Percentiles rank a stretch among this genome's conserved stretches.
These are phyloP conservation scores for Ajuga chamaepitys DNA, from an alignment of 257 asterid genomes.

Conservation along the genomic window DNA sequence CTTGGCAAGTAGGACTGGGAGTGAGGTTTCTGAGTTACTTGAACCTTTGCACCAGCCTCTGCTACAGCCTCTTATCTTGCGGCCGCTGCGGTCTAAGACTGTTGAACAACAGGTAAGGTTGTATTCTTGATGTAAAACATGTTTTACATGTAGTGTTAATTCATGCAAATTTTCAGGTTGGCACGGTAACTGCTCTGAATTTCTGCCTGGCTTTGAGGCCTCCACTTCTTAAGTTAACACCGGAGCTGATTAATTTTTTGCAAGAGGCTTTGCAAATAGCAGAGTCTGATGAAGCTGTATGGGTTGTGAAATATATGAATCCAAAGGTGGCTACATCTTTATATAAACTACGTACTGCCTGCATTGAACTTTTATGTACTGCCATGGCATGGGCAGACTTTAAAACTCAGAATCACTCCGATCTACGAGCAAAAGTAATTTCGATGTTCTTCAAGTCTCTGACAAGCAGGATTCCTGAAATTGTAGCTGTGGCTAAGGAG, in stretches of 20 bases:
- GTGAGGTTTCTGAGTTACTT: conserved; percentile 98
- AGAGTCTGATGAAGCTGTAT: conserved; percentile 86
- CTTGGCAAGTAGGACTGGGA: conserved; percentile 96
- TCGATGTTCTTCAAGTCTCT: conserved; percentile 97
- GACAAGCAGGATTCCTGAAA: conserved; percentile 85
- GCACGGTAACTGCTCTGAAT: conserved; percentile 92
- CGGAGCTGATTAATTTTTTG: conserved; percentile 81
- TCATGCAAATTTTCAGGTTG: conserved; percentile 58
- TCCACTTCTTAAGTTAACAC: conserved; percentile 92
- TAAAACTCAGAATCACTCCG: conserved; percentile 90
- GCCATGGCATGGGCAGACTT: conserved; percentile 99
- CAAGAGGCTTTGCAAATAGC: conserved; percentile 99
- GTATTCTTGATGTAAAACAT: conserved; percentile 11
- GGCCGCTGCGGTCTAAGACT: conserved; percentile 89
- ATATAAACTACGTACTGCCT: conserved; percentile 92
- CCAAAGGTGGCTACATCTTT: conserved; percentile 83
- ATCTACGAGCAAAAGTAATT: conserved; percentile 86
- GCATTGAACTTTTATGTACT: conserved; percentile 96
- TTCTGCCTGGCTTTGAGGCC: conserved; percentile 99
- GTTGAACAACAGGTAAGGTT: conserved; percentile 89
- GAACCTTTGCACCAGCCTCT: conserved; percentile 89
- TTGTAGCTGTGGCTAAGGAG: conserved; percentile 98
- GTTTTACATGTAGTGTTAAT: conserved; percentile 19
- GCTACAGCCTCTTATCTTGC: conserved; percentile 90
- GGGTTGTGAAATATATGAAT: conserved; percentile 90